Evolutionary conservation across 1,284 basidiomycete species (phyloP).

Genomic region (Singerocomus inundabilis): DNA sequence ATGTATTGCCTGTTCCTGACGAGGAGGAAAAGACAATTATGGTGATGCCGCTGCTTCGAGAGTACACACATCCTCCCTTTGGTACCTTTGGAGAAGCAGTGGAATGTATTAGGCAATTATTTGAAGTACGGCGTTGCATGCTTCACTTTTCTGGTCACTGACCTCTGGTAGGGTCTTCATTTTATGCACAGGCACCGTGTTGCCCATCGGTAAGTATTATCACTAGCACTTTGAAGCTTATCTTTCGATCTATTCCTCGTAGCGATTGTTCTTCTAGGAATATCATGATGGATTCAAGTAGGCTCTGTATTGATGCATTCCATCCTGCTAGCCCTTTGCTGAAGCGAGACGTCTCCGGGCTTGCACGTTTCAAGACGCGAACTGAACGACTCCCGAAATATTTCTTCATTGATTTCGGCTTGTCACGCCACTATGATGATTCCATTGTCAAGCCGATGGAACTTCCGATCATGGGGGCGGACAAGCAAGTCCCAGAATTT

Average conservation of each 20-base stretch:
- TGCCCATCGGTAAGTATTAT: constrained; percentile 14
- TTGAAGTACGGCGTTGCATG: constrained; percentile 31
- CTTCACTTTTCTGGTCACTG: rapidly evolving
- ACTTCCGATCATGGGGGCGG: constrained; percentile 21
- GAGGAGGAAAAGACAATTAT: constrained; percentile 21
- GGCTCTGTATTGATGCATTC: constrained; percentile 28
- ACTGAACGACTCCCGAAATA: constrained; percentile 35
- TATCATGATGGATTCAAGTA: constrained; percentile 37
- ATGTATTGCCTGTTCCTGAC: constrained; percentile 18
- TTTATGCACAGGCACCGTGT: constrained; percentile 27
- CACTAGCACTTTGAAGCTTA: rapidly evolving
- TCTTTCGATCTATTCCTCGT: neutral
- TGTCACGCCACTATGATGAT: constrained; percentile 31
- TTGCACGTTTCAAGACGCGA: constrained; percentile 23
- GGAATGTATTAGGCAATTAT: constrained; percentile 35
- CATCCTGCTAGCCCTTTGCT: constrained; percentile 21
- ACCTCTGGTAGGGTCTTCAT: constrained; percentile 17
- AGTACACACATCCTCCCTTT: constrained; percentile 25
- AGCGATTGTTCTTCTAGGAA: constrained; percentile 29
- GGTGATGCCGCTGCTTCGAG: constrained; percentile 34
- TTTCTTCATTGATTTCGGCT: constrained; percentile 41
- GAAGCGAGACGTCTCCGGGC: constrained; percentile 24
- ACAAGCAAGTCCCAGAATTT: constrained; percentile 27
- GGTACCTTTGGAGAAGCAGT: constrained; percentile 35
- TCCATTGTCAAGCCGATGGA: constrained; percentile 17